Conservation (phyloP, 768 basidiomycete species). For the Aureoboletus auriporus region DNA sequence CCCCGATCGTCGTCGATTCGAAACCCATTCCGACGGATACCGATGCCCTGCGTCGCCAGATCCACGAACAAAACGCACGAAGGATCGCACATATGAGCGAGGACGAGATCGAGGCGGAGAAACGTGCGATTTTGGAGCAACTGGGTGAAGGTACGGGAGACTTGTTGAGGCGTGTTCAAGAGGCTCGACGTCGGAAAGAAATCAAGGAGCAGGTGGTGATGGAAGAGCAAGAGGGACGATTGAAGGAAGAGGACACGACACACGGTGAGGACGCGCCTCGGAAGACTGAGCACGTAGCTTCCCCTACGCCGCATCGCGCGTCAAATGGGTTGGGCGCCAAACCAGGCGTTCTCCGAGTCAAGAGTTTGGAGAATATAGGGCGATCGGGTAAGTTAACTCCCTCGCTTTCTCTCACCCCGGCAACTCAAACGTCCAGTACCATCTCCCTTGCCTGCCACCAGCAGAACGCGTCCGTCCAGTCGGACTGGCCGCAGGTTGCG, state of each 20-base stretch:
- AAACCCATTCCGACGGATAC: slow-evolving; percentile 23
- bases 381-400: slow-evolving; percentile 12
- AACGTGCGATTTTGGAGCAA: slow-evolving; percentile 60
- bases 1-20: not conserved
- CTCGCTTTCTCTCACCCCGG: not conserved
- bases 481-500: slow-evolving; percentile 53
- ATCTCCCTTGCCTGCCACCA: slow-evolving; percentile 41
- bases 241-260: not conserved
- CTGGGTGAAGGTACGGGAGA: slow-evolving; percentile 68
- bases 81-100: slow-evolving; percentile 65
- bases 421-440: slow-evolving; percentile 26
- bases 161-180: slow-evolving; percentile 42
- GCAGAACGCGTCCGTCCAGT: slow-evolving; percentile 58
- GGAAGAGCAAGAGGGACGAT: not conserved
- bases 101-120: slow-evolving; percentile 65
- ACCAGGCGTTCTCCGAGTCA: slow-evolving; percentile 27
- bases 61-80: slow-evolving; percentile 63
- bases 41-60: slow-evolving; percentile 46
- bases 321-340: slow-evolving; percentile 11
- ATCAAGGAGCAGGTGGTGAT: slow-evolving; percentile 1
- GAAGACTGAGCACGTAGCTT: not conserved
- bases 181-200: slow-evolving; percentile 17
- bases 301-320: slow-evolving; percentile 10
- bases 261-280: not conserved
- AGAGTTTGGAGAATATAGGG: slow-evolving; percentile 27